Evolutionary conservation across 768 basidiomycete genomes (phyloP).

Genomic region (Suillus tomentosus): DNA sequence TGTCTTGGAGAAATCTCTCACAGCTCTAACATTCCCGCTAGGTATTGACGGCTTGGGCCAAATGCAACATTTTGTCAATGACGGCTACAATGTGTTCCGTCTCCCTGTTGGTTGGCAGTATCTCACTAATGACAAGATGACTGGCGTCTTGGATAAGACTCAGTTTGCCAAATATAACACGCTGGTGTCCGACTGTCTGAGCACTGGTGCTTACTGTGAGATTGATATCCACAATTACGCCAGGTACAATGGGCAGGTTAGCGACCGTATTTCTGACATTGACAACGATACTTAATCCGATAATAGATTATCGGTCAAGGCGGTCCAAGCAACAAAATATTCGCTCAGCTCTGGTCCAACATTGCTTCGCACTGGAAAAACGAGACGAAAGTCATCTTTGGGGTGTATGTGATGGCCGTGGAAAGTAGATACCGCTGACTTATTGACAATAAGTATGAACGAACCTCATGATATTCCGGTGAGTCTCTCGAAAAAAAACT

Average conservation of each 20-base stretch:
- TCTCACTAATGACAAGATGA: slow-evolving; percentile 40
- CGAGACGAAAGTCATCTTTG: slow-evolving; percentile 47
- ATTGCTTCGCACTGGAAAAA: slow-evolving; percentile 52
- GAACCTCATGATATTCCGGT: slow-evolving; percentile 60
- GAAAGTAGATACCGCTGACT: not conserved
- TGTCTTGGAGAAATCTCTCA: not conserved
- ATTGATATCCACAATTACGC: slow-evolving; percentile 67
- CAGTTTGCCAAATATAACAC: slow-evolving; percentile 56
- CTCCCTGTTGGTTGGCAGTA: slow-evolving; percentile 65
- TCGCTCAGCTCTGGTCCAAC: slow-evolving; percentile 53
- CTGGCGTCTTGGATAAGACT: slow-evolving; percentile 41
- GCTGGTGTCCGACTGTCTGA: slow-evolving; percentile 40
- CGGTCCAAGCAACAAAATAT: slow-evolving; percentile 54
- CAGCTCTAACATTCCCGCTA: slow-evolving; percentile 4
- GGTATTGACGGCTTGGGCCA: slow-evolving; percentile 40
- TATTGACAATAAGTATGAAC: slow-evolving; percentile 48
- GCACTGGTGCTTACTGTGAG: slow-evolving; percentile 52
- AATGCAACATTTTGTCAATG: slow-evolving; percentile 59
- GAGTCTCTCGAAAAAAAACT: slow-evolving; percentile 1
- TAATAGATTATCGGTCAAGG: slow-evolving; percentile 62
- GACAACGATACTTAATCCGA: not conserved
- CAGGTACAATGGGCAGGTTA: slow-evolving; percentile 49
- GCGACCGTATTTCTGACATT: slow-evolving; percentile 7
- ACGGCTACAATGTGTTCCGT: slow-evolving; percentile 59
- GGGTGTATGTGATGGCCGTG: slow-evolving; percentile 39